A percentile compares a stretch with the other conserved stretches of the same genome.
These are phyloP conservation scores for Nitzschia sp. DNA, from an alignment of 108 stramenopile genomes.

Conservation along the genomic window DNA sequence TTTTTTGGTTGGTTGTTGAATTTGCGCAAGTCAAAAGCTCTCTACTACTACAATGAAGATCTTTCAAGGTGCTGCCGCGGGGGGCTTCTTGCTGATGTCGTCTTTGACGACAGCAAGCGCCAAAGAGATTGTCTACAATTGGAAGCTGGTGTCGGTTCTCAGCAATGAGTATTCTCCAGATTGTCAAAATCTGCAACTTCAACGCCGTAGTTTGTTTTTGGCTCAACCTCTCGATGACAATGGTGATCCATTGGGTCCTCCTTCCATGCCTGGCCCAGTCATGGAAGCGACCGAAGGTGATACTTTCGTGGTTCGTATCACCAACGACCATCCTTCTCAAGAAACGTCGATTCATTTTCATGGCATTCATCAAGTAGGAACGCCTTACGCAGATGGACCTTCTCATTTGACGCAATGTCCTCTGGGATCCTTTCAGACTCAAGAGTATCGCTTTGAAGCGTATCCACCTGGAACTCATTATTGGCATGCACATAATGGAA, in stretches of 20 bases:
- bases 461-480: slow-evolving; percentile 42
- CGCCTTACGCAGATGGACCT: slow-evolving; percentile 42
- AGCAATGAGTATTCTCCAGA: slow-evolving; percentile 3
- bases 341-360: slow-evolving; percentile 38
- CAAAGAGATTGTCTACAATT: slow-evolving; percentile 3
- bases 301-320: neutral
- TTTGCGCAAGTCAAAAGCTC: too few species aligned
- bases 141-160: neutral
- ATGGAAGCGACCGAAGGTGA: slow-evolving; percentile 12
- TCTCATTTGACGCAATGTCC: slow-evolving; percentile 36
- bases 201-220: slow-evolving; percentile 5
- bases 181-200: slow-evolving; percentile 17
- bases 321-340: neutral
- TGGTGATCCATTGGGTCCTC: neutral
- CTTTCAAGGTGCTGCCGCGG: too few species aligned
- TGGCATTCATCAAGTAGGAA: slow-evolving; percentile 30
- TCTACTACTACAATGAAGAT: too few species aligned
- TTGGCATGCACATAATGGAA: slow-evolving; percentile 46
- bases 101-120: too few species aligned
- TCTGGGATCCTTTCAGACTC: slow-evolving; percentile 30
- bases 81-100: too few species aligned
- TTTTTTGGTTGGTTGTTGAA: too few species aligned
- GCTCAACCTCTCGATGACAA: neutral
- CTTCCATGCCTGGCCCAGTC: neutral
- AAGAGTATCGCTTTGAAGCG: slow-evolving; percentile 39